These are phyloP conservation scores for Diphasiastrum complanatum DNA, from an alignment of 83 land plant genomes.

Conservation along the genomic window DNA sequence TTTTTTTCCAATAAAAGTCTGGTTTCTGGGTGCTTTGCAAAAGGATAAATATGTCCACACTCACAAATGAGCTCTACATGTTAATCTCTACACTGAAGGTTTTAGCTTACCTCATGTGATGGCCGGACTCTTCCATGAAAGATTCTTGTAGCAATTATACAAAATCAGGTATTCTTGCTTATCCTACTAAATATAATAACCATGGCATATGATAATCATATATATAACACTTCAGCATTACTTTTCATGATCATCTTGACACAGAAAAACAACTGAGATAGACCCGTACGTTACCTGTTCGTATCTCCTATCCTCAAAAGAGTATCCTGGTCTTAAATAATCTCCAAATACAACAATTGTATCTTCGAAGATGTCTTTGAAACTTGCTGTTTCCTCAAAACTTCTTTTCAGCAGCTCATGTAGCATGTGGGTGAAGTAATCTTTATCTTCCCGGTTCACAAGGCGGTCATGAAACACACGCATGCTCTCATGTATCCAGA, in stretches of 20 bases:
- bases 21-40: too few species aligned
- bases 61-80: too few species aligned
- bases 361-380: constrained; percentile 27
- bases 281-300: constrained; percentile 20
- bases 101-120: too few species aligned
- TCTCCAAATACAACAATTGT: constrained; percentile 30
- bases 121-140: too few species aligned
- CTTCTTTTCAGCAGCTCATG: constrained; percentile 30
- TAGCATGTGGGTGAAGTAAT: constrained; percentile 28
- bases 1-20: too few species aligned
- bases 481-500: constrained; percentile 41
- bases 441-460: constrained; percentile 22
- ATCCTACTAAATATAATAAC: too few species aligned
- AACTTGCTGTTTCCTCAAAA: constrained; percentile 19
- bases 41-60: too few species aligned
- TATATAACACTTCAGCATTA: too few species aligned
- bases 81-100: too few species aligned
- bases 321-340: constrained; percentile 26
- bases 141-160: too few species aligned
- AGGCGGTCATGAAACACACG: constrained; percentile 40
- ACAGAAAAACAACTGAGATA: constrained; percentile 2
- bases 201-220: too few species aligned
- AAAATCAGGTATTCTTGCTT: too few species aligned
- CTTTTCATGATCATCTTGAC: neutral
- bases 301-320: constrained; percentile 28